A percentile compares a stretch with the other conserved stretches of the same genome.
phyloP scores from a whole-genome alignment of 2,329 filamentous ascomycete species.

The Tolypocladium cylindrosporum region DNA sequence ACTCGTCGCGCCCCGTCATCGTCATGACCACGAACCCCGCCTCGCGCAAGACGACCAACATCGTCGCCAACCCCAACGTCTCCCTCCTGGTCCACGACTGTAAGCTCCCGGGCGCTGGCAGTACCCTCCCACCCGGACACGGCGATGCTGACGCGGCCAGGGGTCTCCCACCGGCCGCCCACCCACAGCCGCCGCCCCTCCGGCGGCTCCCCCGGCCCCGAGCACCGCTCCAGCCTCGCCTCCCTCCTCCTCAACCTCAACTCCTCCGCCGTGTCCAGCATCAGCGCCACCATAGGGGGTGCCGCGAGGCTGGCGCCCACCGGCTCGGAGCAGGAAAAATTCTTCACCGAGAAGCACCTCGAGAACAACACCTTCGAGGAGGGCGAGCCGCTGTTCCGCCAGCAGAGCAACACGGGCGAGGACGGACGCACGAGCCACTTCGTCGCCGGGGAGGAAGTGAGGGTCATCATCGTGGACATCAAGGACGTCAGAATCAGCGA shows the following conservation, averaged over 20 bases:
- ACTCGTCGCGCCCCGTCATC: slow-evolving; percentile 65
- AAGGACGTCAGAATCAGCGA: slow-evolving; percentile 81
- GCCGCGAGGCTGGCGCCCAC: slow-evolving; percentile 61
- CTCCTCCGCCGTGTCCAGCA: slow-evolving; percentile 74
- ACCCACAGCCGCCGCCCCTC: slow-evolving; percentile 52
- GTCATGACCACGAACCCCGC: slow-evolving; percentile 85
- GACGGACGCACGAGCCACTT: slow-evolving; percentile 54
- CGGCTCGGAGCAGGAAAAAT: slow-evolving; percentile 73
- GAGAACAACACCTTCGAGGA: slow-evolving; percentile 85
- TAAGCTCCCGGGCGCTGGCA: slow-evolving; percentile 14
- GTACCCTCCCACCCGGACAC: background rate
- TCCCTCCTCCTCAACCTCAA: slow-evolving; percentile 84
- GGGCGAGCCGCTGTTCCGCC: slow-evolving; percentile 21
- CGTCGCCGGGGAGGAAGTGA: slow-evolving; percentile 72
- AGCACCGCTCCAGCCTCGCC: slow-evolving; percentile 65
- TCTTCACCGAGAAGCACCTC: slow-evolving; percentile 73
- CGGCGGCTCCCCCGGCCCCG: slow-evolving; percentile 53
- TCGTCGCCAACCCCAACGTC: slow-evolving; percentile 75
- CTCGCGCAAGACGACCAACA: slow-evolving; percentile 72
- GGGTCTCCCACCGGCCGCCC: slow-evolving; percentile 86
- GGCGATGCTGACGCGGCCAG: slow-evolving; percentile 15
- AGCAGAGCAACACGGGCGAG: slow-evolving; percentile 26
- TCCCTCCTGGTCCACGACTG: slow-evolving; percentile 95
- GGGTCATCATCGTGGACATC: slow-evolving; percentile 79
- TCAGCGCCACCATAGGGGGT: slow-evolving; percentile 92